Evolutionary conservation across 495 filamentous ascomycete species (phyloP).

Genomic region (Neurospora africana): DNA sequence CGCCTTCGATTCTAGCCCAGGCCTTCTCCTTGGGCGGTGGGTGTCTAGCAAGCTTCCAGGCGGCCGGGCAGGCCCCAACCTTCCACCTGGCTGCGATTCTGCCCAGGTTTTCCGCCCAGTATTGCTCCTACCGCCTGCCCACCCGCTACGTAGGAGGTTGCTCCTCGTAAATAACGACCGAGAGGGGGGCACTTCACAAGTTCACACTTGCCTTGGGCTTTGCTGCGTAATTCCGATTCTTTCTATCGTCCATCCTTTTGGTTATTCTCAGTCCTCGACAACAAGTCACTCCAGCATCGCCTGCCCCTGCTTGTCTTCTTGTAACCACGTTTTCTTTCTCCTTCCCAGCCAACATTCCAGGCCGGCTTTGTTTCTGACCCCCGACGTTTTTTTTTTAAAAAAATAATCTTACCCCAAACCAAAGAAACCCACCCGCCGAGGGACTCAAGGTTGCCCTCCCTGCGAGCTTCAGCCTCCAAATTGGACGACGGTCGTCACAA

Average conservation of each 20-base stretch:
- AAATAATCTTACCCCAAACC: background rate
- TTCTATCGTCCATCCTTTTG: slow-evolving; percentile 1
- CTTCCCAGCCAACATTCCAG: background rate
- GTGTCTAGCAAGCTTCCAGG: background rate
- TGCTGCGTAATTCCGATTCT: background rate
- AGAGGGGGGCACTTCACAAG: no score
- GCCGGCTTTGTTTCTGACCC: background rate
- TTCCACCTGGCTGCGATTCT: background rate
- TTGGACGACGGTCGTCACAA: background rate
- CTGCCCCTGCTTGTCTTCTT: background rate
- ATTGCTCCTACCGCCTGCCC: background rate
- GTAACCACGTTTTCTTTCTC: background rate
- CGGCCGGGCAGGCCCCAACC: background rate
- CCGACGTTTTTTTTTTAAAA: background rate
- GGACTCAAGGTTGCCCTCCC: background rate
- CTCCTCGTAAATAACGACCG: background rate
- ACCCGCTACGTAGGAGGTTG: background rate
- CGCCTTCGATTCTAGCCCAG: background rate
- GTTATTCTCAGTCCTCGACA: background rate
- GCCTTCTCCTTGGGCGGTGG: background rate
- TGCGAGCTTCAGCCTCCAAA: background rate
- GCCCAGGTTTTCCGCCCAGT: background rate
- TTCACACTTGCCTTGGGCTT: background rate
- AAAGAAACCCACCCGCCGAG: background rate
- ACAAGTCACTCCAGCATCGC: background rate